Conservation (phyloP, 345 rosid genomes). For the Hibiscus syriacus region DNA sequence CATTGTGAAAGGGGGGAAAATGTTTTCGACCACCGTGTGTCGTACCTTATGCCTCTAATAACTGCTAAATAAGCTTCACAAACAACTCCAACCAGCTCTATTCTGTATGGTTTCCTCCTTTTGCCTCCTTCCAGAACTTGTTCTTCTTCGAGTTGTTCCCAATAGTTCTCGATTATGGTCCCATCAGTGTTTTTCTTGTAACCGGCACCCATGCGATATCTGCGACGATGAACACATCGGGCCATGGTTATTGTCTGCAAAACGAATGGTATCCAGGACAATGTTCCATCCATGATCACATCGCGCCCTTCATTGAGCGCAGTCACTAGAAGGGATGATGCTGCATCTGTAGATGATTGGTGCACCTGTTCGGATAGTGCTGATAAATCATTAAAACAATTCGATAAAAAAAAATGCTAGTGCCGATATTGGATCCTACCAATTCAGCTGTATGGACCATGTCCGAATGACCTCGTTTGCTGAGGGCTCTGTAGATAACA, state of each 20-base stretch:
- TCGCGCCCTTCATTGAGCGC: conserved; percentile 90
- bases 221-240: conserved; percentile 67
- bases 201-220: conserved; percentile 86
- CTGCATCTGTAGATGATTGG: conserved; percentile 93
- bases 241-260: conserved; percentile 89
- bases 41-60: conserved; percentile 82
- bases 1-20: not conserved
- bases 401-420: not conserved
- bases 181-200: conserved; percentile 61
- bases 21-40: not conserved
- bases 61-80: conserved; percentile 94
- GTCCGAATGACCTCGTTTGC: conserved; percentile 69
- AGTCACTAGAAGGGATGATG: conserved; percentile 85
- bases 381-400: not conserved
- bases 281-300: conserved; percentile 93
- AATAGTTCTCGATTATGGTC: conserved; percentile 60
- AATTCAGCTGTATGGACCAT: conserved; percentile 86
- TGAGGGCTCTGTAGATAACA: conserved; percentile 82
- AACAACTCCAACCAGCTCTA: conserved; percentile 89
- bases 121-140: conserved; percentile 37
- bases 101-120: conserved; percentile 74
- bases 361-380: conserved; percentile 53
- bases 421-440: conserved; percentile 25
- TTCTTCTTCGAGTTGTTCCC: conserved; percentile 66
- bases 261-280: conserved; percentile 87